Base-by-base conservation (phyloP, 345 rosid species). In the Garcia nutans region DNA sequence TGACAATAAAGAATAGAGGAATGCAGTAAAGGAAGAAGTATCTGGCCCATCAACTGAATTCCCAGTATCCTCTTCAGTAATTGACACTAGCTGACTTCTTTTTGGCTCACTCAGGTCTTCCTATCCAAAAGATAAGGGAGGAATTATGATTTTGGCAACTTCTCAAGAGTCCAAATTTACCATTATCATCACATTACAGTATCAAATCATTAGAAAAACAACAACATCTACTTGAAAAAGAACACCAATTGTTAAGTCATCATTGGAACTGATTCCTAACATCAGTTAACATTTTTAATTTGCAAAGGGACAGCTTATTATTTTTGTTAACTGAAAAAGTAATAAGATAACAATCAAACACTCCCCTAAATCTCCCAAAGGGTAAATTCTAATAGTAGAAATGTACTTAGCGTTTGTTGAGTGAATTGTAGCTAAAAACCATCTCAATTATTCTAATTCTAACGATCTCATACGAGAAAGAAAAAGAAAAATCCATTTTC, bases 21-120 rank as follows among this genome's bases (percentile, higher is more conserved):
- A 96, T 17, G 98, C 97, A 56, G 92, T 81, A 79, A 96, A 93
- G 24, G 99, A 96, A 71, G 99, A 96, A 20, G 99, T 93, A 81
- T 96, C 98, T 0, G 99, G 99, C 22, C 89, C 97, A 76, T 87
- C 90, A 66, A 79, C 87, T 69, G 75, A 71, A 74, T 79, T 84
- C 71, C 62, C 85, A 2, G 72, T 71, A 71, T 80, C 72, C 81
- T 86, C 97, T 68, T 87, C 93, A 49, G 67, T 70, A 41, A 78
- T 69, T 4, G 90, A 79, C 65, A 87, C 88, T 76, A 79, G 76
- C 44, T 83, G 91, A 79, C 82, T 83, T 80, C 78, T 84, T 82
- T 79, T 85, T 0, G 86, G 69, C 65, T 83, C 91, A 71, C 67
- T 87, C 67, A 20, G 86, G 65, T 88, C 84, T 71, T 83, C 97